Conservation (phyloP, 352 stramenopile species). For the Phytophthora cactorum region DNA sequence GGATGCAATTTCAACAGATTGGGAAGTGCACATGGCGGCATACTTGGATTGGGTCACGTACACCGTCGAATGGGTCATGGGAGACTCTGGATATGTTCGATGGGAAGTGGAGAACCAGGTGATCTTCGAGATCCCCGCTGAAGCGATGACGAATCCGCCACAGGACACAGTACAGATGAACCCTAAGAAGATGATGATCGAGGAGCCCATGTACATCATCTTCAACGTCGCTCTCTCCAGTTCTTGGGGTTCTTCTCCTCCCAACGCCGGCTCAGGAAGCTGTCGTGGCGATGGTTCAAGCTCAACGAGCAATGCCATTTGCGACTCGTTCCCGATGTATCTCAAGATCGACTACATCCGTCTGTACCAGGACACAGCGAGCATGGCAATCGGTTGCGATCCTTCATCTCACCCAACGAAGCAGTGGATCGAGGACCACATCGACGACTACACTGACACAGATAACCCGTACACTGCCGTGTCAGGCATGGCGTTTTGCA, state of each 20-base stretch:
- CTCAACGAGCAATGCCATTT: constrained; percentile 46
- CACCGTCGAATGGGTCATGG: constrained; percentile 73
- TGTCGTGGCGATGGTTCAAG: constrained; percentile 53
- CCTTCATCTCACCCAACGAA: constrained; percentile 58
- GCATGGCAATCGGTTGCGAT: constrained; percentile 58
- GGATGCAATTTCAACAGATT: constrained; percentile 93
- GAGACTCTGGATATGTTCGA: constrained; percentile 52
- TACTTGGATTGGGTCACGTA: constrained; percentile 83
- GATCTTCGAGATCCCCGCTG: constrained; percentile 86
- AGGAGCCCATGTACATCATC: constrained; percentile 94
- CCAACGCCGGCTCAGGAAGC: constrained; percentile 46
- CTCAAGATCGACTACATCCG: constrained; percentile 84
- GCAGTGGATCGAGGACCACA: constrained; percentile 73
- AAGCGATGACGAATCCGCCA: constrained; percentile 52
- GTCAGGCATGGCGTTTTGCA: constrained; percentile 55
- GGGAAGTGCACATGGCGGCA: constrained; percentile 75
- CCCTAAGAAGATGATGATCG: constrained; percentile 91
- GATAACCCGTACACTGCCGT: constrained; percentile 59
- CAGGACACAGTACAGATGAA: constrained; percentile 58
- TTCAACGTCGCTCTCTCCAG: constrained; percentile 94
- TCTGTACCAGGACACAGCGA: constrained; percentile 58
- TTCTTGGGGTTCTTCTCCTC: constrained; percentile 76
- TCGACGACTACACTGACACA: constrained; percentile 64
- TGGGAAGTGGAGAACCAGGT: constrained; percentile 83
- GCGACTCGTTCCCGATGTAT: constrained; percentile 68